Conservation (phyloP, 1,284 basidiomycete genomes). For the Puccinia triticina region DNA sequence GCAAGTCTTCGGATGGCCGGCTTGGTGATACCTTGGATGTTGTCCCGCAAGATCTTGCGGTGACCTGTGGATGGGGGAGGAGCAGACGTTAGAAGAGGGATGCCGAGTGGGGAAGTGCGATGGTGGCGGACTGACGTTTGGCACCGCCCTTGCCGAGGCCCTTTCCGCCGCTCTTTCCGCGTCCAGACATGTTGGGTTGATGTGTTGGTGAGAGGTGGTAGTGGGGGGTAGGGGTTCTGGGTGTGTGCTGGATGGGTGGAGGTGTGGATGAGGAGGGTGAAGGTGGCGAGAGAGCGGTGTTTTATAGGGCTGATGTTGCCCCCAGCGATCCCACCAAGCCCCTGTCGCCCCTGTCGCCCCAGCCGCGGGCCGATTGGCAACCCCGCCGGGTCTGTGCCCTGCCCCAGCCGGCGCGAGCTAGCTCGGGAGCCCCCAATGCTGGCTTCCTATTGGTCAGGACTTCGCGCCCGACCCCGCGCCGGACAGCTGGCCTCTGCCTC, state of each 20-base stretch:
- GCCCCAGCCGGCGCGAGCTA: background rate
- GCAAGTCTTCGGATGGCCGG: conserved; percentile 85
- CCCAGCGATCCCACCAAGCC: too few relatives aligned
- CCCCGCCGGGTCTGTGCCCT: too few relatives aligned
- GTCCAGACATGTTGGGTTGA: conserved; percentile 69
- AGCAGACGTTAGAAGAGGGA: too few relatives aligned
- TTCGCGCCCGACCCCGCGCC: background rate
- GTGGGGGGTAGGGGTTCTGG: too few relatives aligned
- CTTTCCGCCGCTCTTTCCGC: conserved; percentile 62
- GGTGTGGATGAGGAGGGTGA: background rate
- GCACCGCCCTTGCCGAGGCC: conserved; percentile 76
- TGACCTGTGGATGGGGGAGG: conserved; percentile 61
- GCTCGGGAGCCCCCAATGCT: background rate
- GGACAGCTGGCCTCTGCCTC: too few relatives aligned
- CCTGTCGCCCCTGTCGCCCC: background rate
- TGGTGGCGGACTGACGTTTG: conserved; percentile 20
- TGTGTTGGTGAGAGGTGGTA: too few relatives aligned
- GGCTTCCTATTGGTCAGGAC: background rate
- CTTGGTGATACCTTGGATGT: conserved; percentile 54
- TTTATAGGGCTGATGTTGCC: background rate
- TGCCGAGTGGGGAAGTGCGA: too few relatives aligned
- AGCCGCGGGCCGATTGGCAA: too few relatives aligned
- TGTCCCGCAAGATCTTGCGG: conserved; percentile 49
- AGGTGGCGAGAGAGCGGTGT: background rate
- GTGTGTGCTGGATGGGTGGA: background rate